Evolutionary conservation across 75 land plant species (phyloP), one percentile per base, ranked within the genome.

Genomic region (Gnetum montanum): DNA sequence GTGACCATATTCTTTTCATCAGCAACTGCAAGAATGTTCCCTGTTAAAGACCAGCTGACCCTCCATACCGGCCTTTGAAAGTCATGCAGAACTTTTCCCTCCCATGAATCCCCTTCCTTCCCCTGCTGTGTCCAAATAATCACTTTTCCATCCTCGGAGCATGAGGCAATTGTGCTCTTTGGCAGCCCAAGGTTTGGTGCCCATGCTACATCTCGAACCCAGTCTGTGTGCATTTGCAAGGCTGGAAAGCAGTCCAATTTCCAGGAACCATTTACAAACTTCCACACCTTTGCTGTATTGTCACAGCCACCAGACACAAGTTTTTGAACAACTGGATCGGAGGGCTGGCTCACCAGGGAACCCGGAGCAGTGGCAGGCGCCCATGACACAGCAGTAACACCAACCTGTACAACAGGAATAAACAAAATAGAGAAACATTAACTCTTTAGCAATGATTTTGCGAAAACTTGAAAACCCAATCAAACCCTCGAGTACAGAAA

Each of bases 131-230:
- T 81, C 88, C 85, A 84, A 19, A 84, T 74, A 13, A 84, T 71
- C 12, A 77, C 88, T 0, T 79, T 84, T 18, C 88, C 85, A 56
- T 84, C 88, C 70, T 84, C 85, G 8, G 88, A 84, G 24, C 78
- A 77, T 46, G 85, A 81, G 4, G 88, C 88, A 54, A 84, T 81
- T 12, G 88, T 84, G 37, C 69, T 69, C 61, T 74, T 81, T 4
- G 79, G 81, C 16, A 84, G 74, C 48, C 88, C 88, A 51, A 84
- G 60, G 50, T 84, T 84, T 12, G 88, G 86, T 0, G 88, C 88
- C 88, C 88, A 84, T 8, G 88, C 77, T 1, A 84, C 88, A 53
- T 84, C 88, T 6, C 88, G 67, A 6, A 84, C 88, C 88, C 88
- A 84, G 28, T 84, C 88, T 2, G 65, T 31, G 44, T 84, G 85